A percentile compares a stretch with the other conserved stretches of the same genome.
phyloP scores from a whole-genome alignment of 2,329 filamentous ascomycete species.

The Fusarium compactum region DNA sequence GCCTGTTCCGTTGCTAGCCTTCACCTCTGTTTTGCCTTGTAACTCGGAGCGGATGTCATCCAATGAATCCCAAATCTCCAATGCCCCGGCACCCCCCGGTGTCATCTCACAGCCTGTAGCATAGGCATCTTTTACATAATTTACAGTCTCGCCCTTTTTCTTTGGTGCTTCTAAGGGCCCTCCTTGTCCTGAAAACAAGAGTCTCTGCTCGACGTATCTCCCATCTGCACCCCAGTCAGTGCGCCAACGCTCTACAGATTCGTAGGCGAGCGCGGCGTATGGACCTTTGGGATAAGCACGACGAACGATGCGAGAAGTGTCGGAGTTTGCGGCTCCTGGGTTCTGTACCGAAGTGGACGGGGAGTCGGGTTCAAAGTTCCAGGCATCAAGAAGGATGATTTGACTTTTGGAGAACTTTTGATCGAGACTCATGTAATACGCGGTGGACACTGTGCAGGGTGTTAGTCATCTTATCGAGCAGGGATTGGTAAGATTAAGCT shows the following conservation, averaged over 20 bases:
- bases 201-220: not conserved
- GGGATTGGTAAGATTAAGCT: not conserved
- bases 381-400: conserved; percentile 2
- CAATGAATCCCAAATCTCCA: not conserved
- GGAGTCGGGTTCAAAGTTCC: conserved; percentile 1
- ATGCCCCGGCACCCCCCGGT: not conserved
- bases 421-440: not conserved
- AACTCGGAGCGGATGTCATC: not conserved
- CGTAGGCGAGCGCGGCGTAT: conserved; percentile 2
- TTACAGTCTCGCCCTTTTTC: not conserved
- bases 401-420: not conserved
- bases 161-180: not conserved
- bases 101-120: not conserved
- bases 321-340: not conserved
- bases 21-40: no score
- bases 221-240: conserved; percentile 1
- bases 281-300: conserved; percentile 4
- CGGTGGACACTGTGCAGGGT: not conserved
- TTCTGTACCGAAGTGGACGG: not conserved
- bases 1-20: not conserved
- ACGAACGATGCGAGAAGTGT: conserved; percentile 1
- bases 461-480: not conserved
- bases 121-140: conserved; percentile 4
- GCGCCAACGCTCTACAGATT: conserved; percentile 5
- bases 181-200: not conserved